Percentiles rank a stretch among this genome's conserved stretches.
Conservation (phyloP, 2,329 filamentous ascomycete species). For the Zymoseptoria pseudotritici region DNA sequence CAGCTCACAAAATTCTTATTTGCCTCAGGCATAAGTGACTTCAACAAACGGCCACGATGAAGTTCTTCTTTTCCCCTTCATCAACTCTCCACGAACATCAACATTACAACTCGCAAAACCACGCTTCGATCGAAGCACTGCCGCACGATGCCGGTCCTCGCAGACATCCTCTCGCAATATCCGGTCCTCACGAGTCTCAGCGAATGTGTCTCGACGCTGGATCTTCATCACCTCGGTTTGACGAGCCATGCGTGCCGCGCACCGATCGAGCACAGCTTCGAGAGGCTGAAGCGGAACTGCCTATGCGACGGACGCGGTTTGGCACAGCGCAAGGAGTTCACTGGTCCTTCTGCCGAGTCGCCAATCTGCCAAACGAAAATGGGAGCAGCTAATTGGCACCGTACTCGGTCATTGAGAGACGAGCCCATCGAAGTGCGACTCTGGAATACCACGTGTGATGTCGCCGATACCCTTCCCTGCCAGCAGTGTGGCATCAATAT, state of each 20-base stretch:
- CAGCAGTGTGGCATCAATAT: slow-evolving; percentile 6
- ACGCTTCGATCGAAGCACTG: too few species aligned
- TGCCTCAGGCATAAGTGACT: too few species aligned
- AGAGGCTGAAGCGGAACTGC: background rate
- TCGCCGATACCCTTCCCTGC: slow-evolving; percentile 4
- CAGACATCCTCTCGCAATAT: background rate
- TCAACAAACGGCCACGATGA: too few species aligned
- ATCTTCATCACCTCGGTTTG: slow-evolving; percentile 3
- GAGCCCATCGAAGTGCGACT: slow-evolving; percentile 5
- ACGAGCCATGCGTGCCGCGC: background rate
- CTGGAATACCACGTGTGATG: slow-evolving; percentile 3
- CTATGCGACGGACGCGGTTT: slow-evolving; percentile 8
- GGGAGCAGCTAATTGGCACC: too few species aligned
- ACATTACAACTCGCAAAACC: too few species aligned
- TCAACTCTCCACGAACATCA: too few species aligned
- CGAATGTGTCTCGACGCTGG: slow-evolving; percentile 2
- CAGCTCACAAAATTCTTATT: too few species aligned
- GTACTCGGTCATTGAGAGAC: too few species aligned
- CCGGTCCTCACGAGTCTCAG: slow-evolving; percentile 2
- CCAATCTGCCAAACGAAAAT: too few species aligned
- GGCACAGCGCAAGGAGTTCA: background rate
- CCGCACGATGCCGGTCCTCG: background rate
- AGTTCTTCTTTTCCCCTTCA: too few species aligned
- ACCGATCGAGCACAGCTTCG: slow-evolving; percentile 1
- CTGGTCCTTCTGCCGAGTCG: background rate